These are phyloP conservation scores for Neocallimastix lanati DNA, from an alignment of 192 early-diverging fungal species.

Conservation along the genomic window DNA sequence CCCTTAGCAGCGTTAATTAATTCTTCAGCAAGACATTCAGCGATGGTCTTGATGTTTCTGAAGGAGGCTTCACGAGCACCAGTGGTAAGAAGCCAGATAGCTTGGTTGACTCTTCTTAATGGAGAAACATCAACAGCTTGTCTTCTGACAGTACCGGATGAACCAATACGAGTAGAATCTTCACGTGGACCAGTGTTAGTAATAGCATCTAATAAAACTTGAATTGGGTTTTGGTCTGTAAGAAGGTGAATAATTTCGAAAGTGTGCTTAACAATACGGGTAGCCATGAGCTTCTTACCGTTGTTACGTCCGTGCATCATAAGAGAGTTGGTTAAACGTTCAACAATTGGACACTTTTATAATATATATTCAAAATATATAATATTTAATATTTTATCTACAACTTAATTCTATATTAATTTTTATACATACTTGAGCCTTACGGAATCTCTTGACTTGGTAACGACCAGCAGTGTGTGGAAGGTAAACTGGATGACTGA, in stretches of 20 bases:
- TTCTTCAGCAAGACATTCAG: slow-evolving; percentile 98
- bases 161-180: slow-evolving; percentile 97
- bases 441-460: slow-evolving; percentile 89
- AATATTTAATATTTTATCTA: too few relatives aligned
- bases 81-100: slow-evolving; percentile 80
- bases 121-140: slow-evolving; percentile 99
- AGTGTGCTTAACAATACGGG: slow-evolving; percentile 96
- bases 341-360: slow-evolving; percentile 80
- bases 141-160: slow-evolving; percentile 90
- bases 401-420: too few relatives aligned
- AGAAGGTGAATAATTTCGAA: slow-evolving; percentile 98
- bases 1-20: slow-evolving; percentile 97
- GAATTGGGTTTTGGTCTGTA: slow-evolving; percentile 95
- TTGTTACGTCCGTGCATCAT: slow-evolving; percentile 99
- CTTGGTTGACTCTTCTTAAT: slow-evolving; percentile 92
- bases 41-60: slow-evolving; percentile 99
- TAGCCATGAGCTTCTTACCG: slow-evolving; percentile 98
- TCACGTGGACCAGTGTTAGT: slow-evolving; percentile 98
- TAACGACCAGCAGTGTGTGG: slow-evolving; percentile 98
- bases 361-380: neutral
- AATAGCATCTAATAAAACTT: slow-evolving; percentile 94
- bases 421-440: slow-evolving; percentile 71
- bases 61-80: slow-evolving; percentile 95
- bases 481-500: slow-evolving; percentile 79
- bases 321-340: slow-evolving; percentile 94